Base-by-base conservation (phyloP, 2,329 filamentous ascomycete species). In the Pseudocercospora vitis region DNA sequence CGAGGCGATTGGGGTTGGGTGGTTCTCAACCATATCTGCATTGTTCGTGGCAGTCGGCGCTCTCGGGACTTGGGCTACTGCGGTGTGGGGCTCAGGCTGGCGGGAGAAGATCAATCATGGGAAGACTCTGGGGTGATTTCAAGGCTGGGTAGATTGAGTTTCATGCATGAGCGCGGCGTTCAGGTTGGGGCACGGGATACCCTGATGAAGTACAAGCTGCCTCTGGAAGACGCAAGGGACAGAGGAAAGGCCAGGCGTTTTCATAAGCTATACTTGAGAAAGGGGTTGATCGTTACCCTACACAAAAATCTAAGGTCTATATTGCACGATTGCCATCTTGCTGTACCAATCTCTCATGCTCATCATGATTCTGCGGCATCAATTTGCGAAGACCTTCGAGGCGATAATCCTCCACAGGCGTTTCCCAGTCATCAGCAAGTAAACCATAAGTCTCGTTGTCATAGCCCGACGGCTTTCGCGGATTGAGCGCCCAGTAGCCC, bases 1-100 rank as follows among this genome's bases (percentile, higher is more conserved):
- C n/a, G 76, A 90, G 55, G 74, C 71, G 24, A 86, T 94, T 50
- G 89, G 89, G 3, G 84, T 92, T 0, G 89, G 89, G 0, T 91
- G 88, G 87, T 91, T 91, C 68, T 85, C 80, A 40, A 91, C 88
- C 1, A 85, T 91, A 53, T 82, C 78, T 45, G 80, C 83, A 0
- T 51, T 71, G 0, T 86, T 87, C 55, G 65, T 87, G 45, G 65
- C 81, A 1, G 60, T 71, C 2, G 65, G 63, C 5, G 64, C 81
- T 0, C 62, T 65, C 0, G 72, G 71, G 6, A 72, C 80, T 0
- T 78, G 75, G 71, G 68, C 76, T 2, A 78, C 76, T n/a, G 51
- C 57, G 32, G 42, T 48, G 11, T 63, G 52, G 59, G 61, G 58
- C 4, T 29, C 49, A 52, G 45, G 48, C 12, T 65, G 60, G 64